phyloP scores from a whole-genome alignment of 2,329 filamentous ascomycete species.

The Neurospora crassa region DNA sequence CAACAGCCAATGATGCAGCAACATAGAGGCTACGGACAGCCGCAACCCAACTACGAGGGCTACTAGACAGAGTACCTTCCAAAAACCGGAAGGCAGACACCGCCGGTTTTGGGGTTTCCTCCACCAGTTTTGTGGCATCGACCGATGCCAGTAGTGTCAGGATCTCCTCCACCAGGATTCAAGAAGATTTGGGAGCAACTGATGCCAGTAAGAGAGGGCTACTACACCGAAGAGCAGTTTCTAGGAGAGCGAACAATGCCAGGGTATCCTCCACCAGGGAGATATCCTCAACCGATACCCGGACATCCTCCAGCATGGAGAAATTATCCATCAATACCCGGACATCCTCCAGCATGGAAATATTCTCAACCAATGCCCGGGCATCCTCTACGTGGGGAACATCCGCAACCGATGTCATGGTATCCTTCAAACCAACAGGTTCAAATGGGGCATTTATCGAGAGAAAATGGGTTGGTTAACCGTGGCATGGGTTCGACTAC shows the following conservation, averaged over 20 bases:
- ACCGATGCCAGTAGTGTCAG: neutral
- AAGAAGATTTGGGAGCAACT: neutral
- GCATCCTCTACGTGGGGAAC: neutral
- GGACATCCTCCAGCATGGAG: no score
- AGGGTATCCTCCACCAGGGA: no score
- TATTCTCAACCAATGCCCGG: neutral
- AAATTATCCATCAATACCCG: neutral
- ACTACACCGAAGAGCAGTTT: neutral
- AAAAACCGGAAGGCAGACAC: neutral
- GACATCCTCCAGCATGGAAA: no score
- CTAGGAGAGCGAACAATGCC: neutral
- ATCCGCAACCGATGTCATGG: neutral
- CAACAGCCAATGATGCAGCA: slow-evolving; percentile 18
- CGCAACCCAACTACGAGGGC: slow-evolving; percentile 19
- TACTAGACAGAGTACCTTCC: slow-evolving; percentile 13
- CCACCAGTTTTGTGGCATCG: neutral
- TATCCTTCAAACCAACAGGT: neutral
- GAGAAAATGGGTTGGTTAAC: neutral
- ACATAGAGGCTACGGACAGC: slow-evolving; percentile 19
- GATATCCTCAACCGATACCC: no score
- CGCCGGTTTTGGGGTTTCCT: neutral
- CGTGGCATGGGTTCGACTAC: neutral
- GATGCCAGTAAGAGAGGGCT: neutral
- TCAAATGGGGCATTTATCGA: neutral
- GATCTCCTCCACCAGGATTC: neutral